A percentile compares a stretch with the other conserved stretches of the same genome.
phyloP scores from a whole-genome alignment of 768 basidiomycete genomes.

The Auricularia cornea region DNA sequence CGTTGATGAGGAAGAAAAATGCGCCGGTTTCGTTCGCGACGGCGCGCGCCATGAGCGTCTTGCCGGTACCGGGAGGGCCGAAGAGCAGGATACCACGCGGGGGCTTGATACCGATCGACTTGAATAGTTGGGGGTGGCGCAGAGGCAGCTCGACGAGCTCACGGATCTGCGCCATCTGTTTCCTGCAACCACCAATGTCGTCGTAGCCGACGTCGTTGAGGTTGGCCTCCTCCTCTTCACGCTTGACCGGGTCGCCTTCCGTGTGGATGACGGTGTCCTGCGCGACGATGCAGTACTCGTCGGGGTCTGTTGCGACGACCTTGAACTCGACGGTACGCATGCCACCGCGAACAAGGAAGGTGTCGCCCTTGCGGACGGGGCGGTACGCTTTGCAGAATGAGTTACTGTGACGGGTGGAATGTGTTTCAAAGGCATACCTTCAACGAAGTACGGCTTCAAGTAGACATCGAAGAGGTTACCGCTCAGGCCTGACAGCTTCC shows the following conservation, averaged over 20 bases:
- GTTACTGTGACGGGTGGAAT: not conserved
- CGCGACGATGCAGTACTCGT: slow-evolving; percentile 97
- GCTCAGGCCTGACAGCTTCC: slow-evolving; percentile 43
- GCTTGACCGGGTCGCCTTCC: slow-evolving; percentile 97
- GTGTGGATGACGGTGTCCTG: slow-evolving; percentile 98
- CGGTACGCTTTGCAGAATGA: slow-evolving; percentile 58
- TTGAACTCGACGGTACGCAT: slow-evolving; percentile 99
- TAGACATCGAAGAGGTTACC: slow-evolving; percentile 99
- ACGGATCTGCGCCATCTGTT: slow-evolving; percentile 99
- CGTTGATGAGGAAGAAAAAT: slow-evolving; percentile 99
- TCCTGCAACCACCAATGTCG: slow-evolving; percentile 98
- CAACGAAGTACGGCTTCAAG: slow-evolving; percentile 96
- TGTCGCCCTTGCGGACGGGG: slow-evolving; percentile 94
- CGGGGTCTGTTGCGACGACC: slow-evolving; percentile 95
- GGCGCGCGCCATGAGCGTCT: slow-evolving; percentile 98
- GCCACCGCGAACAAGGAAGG: slow-evolving; percentile 97
- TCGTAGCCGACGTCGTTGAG: slow-evolving; percentile 97
- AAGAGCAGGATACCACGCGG: slow-evolving; percentile 98
- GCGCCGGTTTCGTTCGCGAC: slow-evolving; percentile 99
- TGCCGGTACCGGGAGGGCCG: slow-evolving; percentile 98
- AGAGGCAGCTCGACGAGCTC: slow-evolving; percentile 97
- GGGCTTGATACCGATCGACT: slow-evolving; percentile 99
- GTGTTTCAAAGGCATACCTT: slow-evolving; percentile 45
- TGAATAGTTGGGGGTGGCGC: slow-evolving; percentile 98
- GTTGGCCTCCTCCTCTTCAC: slow-evolving; percentile 97